Evolutionary conservation across 2,329 filamentous ascomycete genomes (phyloP), one percentile per base, ranked within the genome.

Genomic region (Xylaria sp.): DNA sequence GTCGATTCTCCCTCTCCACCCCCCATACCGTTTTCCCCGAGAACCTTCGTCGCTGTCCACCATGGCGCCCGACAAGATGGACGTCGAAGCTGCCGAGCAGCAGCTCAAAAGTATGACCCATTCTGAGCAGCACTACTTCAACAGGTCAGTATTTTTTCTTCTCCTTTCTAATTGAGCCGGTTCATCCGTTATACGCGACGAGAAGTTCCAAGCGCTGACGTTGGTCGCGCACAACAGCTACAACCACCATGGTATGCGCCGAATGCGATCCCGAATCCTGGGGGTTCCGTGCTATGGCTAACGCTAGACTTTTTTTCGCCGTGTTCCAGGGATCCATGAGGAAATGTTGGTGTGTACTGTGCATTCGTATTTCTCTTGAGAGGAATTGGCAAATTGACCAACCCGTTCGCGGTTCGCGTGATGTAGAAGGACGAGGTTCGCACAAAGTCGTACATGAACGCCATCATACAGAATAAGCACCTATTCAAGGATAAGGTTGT

Each of bases 121-220:
- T 78, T 94, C 92, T 62, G 94, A 99, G 82, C 92, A 95, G 75
- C 94, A 97, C 76, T 99, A 97, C 82, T 97, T 97, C 81, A 97
- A 97, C 79, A 96, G 92, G 92, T 95, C 56, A 60, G 66, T 72
- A 63, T 51, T 38, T 56, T 56, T 43, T 52, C 49, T 39, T 52
- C 49, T 56, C 46, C 51, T 44, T 20, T 17, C 29, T 48, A 47
- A 39, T 26, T 43, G 41, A 40, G 48, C 57, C 69, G 67, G 38
- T 26, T 43, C 41, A 40, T 48, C 57, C 69, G 67, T 74, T 80
- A 16, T 51, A 13, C 21, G 24, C 48, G 57, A 51, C 60, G 41
- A 44, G 29, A n/a, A n/a, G 41, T 52, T 39, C 51, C 62, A 39
- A n/a, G n/a, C n/a, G 61, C 51, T 52, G 56, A 59, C 38, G 19